Conservation (phyloP, 2,329 filamentous ascomycete species). For the Malbranchea cinnamomea region DNA sequence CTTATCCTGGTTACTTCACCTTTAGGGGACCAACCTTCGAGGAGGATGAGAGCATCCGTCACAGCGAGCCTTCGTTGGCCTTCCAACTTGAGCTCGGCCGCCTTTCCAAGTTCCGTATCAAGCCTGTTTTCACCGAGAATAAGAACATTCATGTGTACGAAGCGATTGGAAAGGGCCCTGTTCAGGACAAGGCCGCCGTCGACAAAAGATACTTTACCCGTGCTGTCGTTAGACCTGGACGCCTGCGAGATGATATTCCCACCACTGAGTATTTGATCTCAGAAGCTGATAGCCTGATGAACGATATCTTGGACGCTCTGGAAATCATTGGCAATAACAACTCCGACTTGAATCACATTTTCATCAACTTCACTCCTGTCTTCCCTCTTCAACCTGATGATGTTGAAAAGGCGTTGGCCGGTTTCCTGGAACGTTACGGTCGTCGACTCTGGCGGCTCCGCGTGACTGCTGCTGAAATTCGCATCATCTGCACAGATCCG, state of each 20-base stretch:
- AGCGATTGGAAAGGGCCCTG: conserved; percentile 82
- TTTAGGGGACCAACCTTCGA: conserved; percentile 85
- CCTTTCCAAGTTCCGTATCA: conserved; percentile 93
- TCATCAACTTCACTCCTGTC: conserved; percentile 97
- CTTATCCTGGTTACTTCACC: conserved; percentile 93
- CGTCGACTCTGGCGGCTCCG: conserved; percentile 90
- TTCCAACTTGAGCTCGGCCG: conserved; percentile 96
- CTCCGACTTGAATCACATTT: conserved; percentile 98
- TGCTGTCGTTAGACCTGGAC: conserved; percentile 83
- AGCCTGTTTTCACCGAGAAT: conserved; percentile 97
- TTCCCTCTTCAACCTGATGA: conserved; percentile 83
- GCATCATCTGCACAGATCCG: conserved; percentile 92
- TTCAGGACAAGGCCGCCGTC: conserved; percentile 56
- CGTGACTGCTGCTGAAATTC: conserved; percentile 93
- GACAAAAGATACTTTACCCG: conserved; percentile 94
- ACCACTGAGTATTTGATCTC: conserved; percentile 98
- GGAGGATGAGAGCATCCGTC: conserved; percentile 91
- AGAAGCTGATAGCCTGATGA: conserved; percentile 91
- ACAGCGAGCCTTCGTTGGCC: conserved; percentile 87
- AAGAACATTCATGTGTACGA: conserved; percentile 99
- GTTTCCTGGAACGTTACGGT: conserved; percentile 93
- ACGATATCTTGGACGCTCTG: conserved; percentile 90
- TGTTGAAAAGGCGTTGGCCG: conserved; percentile 82
- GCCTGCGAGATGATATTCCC: conserved; percentile 90
- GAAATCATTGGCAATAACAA: conserved; percentile 99